Conservation (phyloP, 1,284 basidiomycete species). For the Moesziomyces parantarcticus region DNA sequence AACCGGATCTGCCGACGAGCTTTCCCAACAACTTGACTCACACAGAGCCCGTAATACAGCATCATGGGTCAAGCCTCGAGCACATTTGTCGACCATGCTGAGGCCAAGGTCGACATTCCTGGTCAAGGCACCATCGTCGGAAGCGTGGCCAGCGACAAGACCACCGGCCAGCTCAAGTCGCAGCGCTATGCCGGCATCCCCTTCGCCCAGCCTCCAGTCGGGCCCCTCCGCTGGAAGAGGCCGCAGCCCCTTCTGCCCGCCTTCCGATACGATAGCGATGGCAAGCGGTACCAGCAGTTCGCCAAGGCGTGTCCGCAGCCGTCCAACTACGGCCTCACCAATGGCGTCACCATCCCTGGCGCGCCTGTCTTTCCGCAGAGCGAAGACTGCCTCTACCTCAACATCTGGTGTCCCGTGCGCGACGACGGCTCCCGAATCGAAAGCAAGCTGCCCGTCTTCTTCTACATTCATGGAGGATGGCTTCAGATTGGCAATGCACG, state of each 20-base stretch:
- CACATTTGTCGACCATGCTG: slow-evolving; percentile 17
- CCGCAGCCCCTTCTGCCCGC: slow-evolving; percentile 26
- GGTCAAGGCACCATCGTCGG: slow-evolving; percentile 28
- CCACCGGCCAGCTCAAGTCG: slow-evolving; percentile 23
- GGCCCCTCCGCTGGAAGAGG: slow-evolving; percentile 35
- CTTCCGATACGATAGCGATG: slow-evolving; percentile 28
- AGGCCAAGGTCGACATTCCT: slow-evolving; percentile 26
- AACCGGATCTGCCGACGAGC: no score
- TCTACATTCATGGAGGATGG: slow-evolving; percentile 53
- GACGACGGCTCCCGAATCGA: background rate
- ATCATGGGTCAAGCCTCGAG: slow-evolving; percentile 39
- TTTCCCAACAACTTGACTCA: no score
- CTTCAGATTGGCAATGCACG: slow-evolving; percentile 45
- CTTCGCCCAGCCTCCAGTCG: slow-evolving; percentile 43
- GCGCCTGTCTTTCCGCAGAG: slow-evolving; percentile 4
- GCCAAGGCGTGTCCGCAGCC: slow-evolving; percentile 25
- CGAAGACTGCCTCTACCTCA: slow-evolving; percentile 55
- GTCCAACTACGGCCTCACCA: slow-evolving; percentile 31
- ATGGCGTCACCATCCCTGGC: slow-evolving; percentile 21
- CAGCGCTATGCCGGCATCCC: slow-evolving; percentile 47
- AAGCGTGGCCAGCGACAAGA: slow-evolving; percentile 13
- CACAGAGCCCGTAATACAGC: background rate
- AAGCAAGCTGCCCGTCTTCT: slow-evolving; percentile 35
- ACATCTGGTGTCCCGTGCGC: slow-evolving; percentile 37
- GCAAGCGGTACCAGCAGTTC: slow-evolving; percentile 24